phyloP scores from a whole-genome alignment of 2,329 filamentous ascomycete genomes.

The Aspergillus ibericus region DNA sequence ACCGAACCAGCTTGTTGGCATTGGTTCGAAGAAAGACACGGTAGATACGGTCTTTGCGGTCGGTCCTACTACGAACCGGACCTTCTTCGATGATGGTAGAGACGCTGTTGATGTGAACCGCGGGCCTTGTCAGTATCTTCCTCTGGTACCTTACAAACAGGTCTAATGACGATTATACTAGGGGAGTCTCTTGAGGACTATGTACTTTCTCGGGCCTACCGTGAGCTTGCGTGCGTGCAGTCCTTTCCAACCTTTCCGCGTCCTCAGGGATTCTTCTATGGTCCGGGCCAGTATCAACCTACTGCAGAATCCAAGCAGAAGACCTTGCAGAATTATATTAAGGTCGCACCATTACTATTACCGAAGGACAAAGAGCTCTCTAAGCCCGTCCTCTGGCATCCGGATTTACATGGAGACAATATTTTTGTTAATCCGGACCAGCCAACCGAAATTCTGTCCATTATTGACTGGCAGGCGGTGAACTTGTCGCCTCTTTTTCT shows the following conservation, averaged over 20 bases:
- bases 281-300: conserved; percentile 6
- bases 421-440: conserved; percentile 22
- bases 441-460: conserved; percentile 1
- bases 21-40: neutral
- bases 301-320: neutral
- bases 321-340: conserved; percentile 18
- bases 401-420: conserved; percentile 26
- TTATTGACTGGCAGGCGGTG: conserved; percentile 16
- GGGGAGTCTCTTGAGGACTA: conserved; percentile 34
- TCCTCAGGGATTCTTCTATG: conserved; percentile 2
- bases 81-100: conserved; percentile 33
- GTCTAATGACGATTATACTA: conserved; percentile 9
- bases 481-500: conserved; percentile 11
- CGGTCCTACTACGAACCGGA: conserved; percentile 36
- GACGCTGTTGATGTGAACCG: conserved; percentile 7
- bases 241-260: neutral
- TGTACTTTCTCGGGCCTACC: conserved; percentile 30
- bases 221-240: conserved; percentile 31
- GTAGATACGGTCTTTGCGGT: conserved; percentile 29
- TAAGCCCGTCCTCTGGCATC: conserved; percentile 23
- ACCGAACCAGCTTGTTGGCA: neutral
- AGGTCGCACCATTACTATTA: neutral
- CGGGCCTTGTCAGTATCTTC: conserved; percentile 11
- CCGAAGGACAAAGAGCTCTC: conserved; percentile 20
- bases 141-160: neutral